Evolutionary conservation across 2,329 filamentous ascomycete genomes (phyloP), one percentile per base, ranked within the genome.

Genomic region (Pseudocercospora ulei): DNA sequence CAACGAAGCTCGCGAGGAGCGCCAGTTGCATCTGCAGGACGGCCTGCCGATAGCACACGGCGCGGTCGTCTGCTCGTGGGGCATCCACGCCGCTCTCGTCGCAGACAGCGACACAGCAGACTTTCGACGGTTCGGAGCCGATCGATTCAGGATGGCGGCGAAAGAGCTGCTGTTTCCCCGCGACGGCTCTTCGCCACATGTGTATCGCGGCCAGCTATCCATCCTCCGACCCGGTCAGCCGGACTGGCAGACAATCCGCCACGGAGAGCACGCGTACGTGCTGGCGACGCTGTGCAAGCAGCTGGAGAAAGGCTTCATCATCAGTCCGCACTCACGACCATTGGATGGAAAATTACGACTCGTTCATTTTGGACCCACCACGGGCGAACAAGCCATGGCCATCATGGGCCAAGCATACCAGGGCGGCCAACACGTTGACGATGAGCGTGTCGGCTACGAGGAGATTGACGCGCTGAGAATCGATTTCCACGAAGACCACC

Each of bases 11-110:
- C 62, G 61, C 7, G 60, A 66, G 20, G 67, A 70, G 38, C 56
- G 58, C 24, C 44, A 50, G 5, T 49, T 62, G 3, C 49, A 60
- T 1, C 0, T 51, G 33, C 51, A 60, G 19, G 53, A 60, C 13
- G 56, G 48, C 35, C 53, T 44, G 1, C 57, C 58, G 0, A 52
- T 52, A 0, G 53, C 72, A 2, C 73, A 81, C 53, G 87, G 85
- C 16, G 81, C 80, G 14, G 84, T 95, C 13, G 87, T 96, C 1
- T 80, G 79, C 28, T 90, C 82, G 59, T 93, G 92, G 72, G 88
- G 82, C 12, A 76, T 96, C 55, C 88, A 96, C 56, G 83, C 87
- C 18, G 78, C 80, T 26, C 71, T 96, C 3, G 85, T 96, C 13
- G 86, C 83, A 52, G 86, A 95, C 64, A 90, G 82, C 60, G 88